phyloP scores from a whole-genome alignment of 2,329 filamentous ascomycete species.

The Botrytis aclada region DNA sequence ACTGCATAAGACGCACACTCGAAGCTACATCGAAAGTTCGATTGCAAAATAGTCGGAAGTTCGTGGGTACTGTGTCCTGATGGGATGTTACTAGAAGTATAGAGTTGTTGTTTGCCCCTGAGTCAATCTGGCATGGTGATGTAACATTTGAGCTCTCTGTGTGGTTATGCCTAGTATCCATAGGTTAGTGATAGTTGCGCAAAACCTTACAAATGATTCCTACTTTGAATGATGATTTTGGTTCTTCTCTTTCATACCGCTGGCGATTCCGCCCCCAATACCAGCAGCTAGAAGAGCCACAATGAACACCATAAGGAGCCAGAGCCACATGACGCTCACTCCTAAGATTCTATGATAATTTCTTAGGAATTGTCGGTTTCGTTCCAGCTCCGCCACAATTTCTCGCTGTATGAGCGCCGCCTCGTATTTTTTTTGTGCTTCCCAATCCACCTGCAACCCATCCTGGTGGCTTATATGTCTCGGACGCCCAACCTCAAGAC shows the following conservation, averaged over 20 bases:
- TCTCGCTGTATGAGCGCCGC: not conserved
- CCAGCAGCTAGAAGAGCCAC: not conserved
- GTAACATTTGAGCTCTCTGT: not conserved
- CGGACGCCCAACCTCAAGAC: not conserved
- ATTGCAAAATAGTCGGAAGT: constrained; percentile 2
- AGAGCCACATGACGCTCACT: constrained; percentile 5
- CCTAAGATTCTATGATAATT: not conserved
- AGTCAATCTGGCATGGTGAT: not conserved
- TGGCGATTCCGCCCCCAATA: not conserved
- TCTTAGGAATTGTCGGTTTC: not conserved
- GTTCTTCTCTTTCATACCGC: not conserved
- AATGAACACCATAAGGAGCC: not conserved
- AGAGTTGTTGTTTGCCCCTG: not conserved
- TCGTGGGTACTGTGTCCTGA: not conserved
- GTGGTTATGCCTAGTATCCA: not conserved
- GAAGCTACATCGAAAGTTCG: not conserved
- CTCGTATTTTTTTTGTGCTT: not conserved
- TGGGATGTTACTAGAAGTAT: not conserved
- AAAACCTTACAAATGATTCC: not conserved
- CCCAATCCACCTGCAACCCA: constrained; percentile 4
- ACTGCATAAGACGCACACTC: not conserved
- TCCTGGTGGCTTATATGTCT: not conserved
- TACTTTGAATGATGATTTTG: not conserved
- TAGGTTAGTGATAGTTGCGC: not conserved
- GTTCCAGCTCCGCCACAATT: constrained; percentile 2